phyloP scores from a whole-genome alignment of 352 stramenopile species.

The Elongisporangium prolatum region DNA sequence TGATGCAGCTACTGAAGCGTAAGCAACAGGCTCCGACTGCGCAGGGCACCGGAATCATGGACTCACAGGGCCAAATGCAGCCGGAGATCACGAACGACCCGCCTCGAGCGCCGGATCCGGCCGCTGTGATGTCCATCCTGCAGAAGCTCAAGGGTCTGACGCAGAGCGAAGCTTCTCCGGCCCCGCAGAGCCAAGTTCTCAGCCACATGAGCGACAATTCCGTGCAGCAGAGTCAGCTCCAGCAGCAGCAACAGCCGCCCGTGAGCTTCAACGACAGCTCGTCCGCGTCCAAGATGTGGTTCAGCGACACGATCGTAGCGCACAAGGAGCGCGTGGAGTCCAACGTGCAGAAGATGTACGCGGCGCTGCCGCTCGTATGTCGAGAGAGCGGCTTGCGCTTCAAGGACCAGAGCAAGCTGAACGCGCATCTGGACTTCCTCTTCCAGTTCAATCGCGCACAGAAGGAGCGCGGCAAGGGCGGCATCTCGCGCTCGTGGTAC shows the following conservation, averaged over 20 bases:
- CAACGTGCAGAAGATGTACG: constrained; percentile 85
- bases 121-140: constrained; percentile 83
- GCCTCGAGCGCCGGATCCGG: constrained; percentile 44
- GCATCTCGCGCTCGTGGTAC: constrained; percentile 81
- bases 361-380: constrained; percentile 73
- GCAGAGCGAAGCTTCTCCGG: constrained; percentile 11
- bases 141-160: constrained; percentile 75
- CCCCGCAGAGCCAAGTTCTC: constrained; percentile 1
- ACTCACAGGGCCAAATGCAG: constrained; percentile 17
- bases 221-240: constrained; percentile 9
- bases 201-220: constrained; percentile 11
- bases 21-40: constrained; percentile 37
- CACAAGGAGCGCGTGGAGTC: constrained; percentile 84
- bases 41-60: neutral
- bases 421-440: constrained; percentile 81
- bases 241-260: constrained; percentile 11
- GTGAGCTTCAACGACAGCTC: constrained; percentile 26
- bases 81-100: constrained; percentile 59
- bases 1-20: constrained; percentile 78
- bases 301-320: constrained; percentile 75
- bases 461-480: constrained; percentile 78
- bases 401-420: constrained; percentile 67
- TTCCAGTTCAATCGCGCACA: constrained; percentile 83
- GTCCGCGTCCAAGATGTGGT: constrained; percentile 71
- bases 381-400: constrained; percentile 79